Percentiles rank a stretch among this genome's conserved stretches.
Conservation (phyloP, 2,329 filamentous ascomycete genomes). For the Dactylella cylindrospora region DNA sequence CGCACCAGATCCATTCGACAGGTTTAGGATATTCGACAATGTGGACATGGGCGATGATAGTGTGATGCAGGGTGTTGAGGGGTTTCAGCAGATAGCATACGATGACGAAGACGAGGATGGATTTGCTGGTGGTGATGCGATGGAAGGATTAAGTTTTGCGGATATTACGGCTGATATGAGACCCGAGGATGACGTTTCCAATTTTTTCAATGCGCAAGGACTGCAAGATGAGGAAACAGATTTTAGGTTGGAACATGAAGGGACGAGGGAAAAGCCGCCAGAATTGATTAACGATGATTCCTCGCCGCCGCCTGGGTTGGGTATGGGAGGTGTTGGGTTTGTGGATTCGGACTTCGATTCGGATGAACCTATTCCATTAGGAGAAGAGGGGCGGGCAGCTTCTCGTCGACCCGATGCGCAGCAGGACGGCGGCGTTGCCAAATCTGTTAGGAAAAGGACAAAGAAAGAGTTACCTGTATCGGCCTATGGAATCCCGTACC, state of each 20-base stretch:
- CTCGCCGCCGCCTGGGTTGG: background rate
- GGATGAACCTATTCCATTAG: slow-evolving; percentile 10
- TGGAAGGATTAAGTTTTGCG: slow-evolving; percentile 41
- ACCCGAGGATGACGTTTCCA: slow-evolving; percentile 16
- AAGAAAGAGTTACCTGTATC: slow-evolving; percentile 65
- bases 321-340: background rate
- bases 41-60: slow-evolving; percentile 29
- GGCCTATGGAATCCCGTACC: slow-evolving; percentile 72
- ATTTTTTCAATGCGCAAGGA: slow-evolving; percentile 26
- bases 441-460: slow-evolving; percentile 47
- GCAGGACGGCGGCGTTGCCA: too few species aligned
- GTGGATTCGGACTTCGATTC: slow-evolving; percentile 18
- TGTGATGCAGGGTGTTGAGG: slow-evolving; percentile 9
- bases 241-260: slow-evolving; percentile 30
- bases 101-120: slow-evolving; percentile 12
- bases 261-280: slow-evolving; percentile 3
- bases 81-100: slow-evolving; percentile 5
- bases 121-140: slow-evolving; percentile 19
- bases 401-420: too few species aligned
- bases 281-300: slow-evolving; percentile 22
- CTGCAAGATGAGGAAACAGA: slow-evolving; percentile 35
- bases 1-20: slow-evolving; percentile 24
- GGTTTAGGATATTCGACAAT: slow-evolving; percentile 30
- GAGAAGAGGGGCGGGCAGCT: background rate
- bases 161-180: slow-evolving; percentile 19